Conservation (phyloP, 352 stramenopile species). For the Globisporangium sylvaticum region DNA sequence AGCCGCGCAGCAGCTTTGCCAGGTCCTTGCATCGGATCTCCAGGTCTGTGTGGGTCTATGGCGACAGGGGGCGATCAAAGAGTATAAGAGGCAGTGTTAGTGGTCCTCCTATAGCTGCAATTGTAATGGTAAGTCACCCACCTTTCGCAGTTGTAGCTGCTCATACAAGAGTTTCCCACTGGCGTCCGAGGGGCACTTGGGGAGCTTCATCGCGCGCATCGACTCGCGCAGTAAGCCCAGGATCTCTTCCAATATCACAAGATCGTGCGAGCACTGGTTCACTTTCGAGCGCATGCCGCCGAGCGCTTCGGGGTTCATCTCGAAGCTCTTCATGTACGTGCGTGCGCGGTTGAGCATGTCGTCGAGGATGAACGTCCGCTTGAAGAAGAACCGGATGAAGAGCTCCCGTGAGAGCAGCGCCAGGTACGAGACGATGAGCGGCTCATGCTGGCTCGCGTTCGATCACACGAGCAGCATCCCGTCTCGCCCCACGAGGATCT, state of each 20-base stretch:
- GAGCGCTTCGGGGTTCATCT: slow-evolving; percentile 90
- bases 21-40: slow-evolving; percentile 91
- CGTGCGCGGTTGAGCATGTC: slow-evolving; percentile 93
- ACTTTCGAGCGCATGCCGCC: slow-evolving; percentile 88
- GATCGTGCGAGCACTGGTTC: slow-evolving; percentile 90
- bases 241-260: slow-evolving; percentile 96
- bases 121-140: too few species aligned
- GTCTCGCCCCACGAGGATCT: slow-evolving; percentile 92
- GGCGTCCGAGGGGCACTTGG: slow-evolving; percentile 85
- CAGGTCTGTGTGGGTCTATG: slow-evolving; percentile 67
- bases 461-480: slow-evolving; percentile 92
- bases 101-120: too few species aligned
- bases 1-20: slow-evolving; percentile 89
- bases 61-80: background rate
- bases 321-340: slow-evolving; percentile 88
- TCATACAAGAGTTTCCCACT: slow-evolving; percentile 90
- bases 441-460: slow-evolving; percentile 91
- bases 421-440: slow-evolving; percentile 91
- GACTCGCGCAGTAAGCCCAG: slow-evolving; percentile 93
- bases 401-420: slow-evolving; percentile 91
- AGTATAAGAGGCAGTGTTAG: slow-evolving; percentile 21
- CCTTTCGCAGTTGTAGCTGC: slow-evolving; percentile 86
- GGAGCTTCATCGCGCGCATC: slow-evolving; percentile 89
- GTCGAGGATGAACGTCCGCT: slow-evolving; percentile 94
- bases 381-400: slow-evolving; percentile 93